Base-by-base conservation (phyloP, 345 rosid species). In the Microcos paniculata region DNA sequence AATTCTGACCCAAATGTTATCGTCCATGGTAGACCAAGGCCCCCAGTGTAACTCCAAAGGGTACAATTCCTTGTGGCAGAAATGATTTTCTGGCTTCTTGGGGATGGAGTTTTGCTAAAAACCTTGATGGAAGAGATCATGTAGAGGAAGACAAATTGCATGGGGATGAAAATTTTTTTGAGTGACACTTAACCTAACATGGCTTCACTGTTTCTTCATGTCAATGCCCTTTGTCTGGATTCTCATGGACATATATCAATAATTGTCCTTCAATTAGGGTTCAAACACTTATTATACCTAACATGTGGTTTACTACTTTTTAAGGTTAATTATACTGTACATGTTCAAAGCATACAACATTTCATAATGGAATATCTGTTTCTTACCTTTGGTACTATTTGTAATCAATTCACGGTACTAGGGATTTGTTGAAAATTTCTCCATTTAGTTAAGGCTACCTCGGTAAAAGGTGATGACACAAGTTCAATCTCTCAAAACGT, bases 191-290 rank as follows among this genome's bases (percentile, higher is more conserved):
- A 81, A 87, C 88, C 86, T 77, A 87, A 85, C 89, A 80, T 75
- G 58, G 70, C 83, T 76, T 61, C 26, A 73, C 46, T 55, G 74
- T 73, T 78, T 21, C 61, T 73, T 77, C 78, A 77, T 87, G 87
- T 79, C 90, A 72, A 84, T 82, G 88, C 85, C 46, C 21, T 71
- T 86, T 90, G 92, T 85, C 86, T 62, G 38, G 38, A 72, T 83
- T 61, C 80, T 70, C 49, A 49, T 87, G 73, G 84, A 76, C 86
- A 79, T 71, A 70, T 65, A 45, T 72, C 56, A 71, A 77, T 82
- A 33, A 79, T 72, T 80, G 62, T 23, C 79, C 77, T 70, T 70
- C 61, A 12, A 31, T 49, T 70, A 70, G 61, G 72, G 24, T 28
- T 67, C 68, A 8, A 48, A 46, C 55, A 30, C 57, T 19, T 43